phyloP scores from a whole-genome alignment of 345 rosid genomes.

The Hibiscus trionum region DNA sequence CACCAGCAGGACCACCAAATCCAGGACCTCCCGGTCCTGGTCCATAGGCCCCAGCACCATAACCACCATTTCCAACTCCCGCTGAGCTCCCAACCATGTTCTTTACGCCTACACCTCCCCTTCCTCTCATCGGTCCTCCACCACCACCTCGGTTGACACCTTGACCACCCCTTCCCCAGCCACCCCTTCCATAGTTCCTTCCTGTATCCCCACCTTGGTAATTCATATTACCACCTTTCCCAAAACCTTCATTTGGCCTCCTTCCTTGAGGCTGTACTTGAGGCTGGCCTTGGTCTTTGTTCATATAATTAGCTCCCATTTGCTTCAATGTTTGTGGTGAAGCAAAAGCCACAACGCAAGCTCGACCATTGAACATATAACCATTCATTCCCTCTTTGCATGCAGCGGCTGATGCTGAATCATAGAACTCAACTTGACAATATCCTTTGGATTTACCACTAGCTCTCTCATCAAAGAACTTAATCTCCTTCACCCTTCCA shows the following conservation, averaged over 20 bases:
- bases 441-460: conserved; percentile 90
- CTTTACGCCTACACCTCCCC: conserved; percentile 52
- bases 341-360: conserved; percentile 85
- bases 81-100: conserved; percentile 40
- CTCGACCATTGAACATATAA: conserved; percentile 56
- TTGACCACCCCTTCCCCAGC: conserved; percentile 69
- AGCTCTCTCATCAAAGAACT: conserved; percentile 80
- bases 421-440: conserved; percentile 83
- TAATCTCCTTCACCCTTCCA: conserved; percentile 75
- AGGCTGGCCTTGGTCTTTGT: conserved; percentile 57
- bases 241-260: conserved; percentile 60
- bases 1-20: conserved; percentile 54
- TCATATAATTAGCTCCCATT: conserved; percentile 66
- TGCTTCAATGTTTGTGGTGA: conserved; percentile 74
- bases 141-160: conserved; percentile 43
- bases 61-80: conserved; percentile 35
- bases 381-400: conserved; percentile 89
- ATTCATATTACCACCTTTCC: conserved; percentile 66
- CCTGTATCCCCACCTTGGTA: conserved; percentile 64
- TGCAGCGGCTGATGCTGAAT: conserved; percentile 52
- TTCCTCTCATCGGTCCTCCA: conserved; percentile 60
- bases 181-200: conserved; percentile 69
- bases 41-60: conserved; percentile 54
- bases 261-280: conserved; percentile 59
- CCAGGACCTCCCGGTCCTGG: conserved; percentile 65